Evolutionary conservation across 2,329 filamentous ascomycete genomes (phyloP), one percentile per base, ranked within the genome.

Genomic region (Bretziella fagacearum): DNA sequence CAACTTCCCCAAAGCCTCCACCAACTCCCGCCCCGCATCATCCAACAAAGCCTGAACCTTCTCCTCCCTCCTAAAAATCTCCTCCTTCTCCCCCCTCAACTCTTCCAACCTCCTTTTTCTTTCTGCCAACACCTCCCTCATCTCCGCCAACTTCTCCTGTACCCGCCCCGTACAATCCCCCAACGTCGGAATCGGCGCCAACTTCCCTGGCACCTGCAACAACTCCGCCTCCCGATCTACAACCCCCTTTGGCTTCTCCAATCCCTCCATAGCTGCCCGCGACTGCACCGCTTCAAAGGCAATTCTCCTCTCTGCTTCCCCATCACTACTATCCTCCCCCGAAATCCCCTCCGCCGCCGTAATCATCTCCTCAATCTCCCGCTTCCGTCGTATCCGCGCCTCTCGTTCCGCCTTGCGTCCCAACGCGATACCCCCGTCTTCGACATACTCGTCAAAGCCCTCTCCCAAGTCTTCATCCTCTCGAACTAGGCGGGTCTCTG

Each of bases 381-480:
- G 73, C 25, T 83, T 75, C 25, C 83, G 74, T 37, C 71, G 72
- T 46, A 68, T 70, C 42, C 73, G 67, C 0, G 74, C 79, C 54
- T 85, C 83, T 17, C 73, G 75, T 61, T 91, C 84, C 0, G 85
- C 85, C 51, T 81, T 83, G 52, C 72, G 77, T 27, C 86, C 84
- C 0, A 95, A 68, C 1, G 83, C 74, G 7, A 95, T 74, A 6
- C 76, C 75, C 6, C 83, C 85, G 57, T 94, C 84, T 33, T 91
- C 83, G 6, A 91, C 84, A 55, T 84, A 94, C 47, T 89, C 81
- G 51, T 96, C 89, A 55, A 93, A 96, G 0, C 86, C 87, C 63
- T 96, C 91, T 30, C 83, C 84, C 0, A 95, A 72, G 56, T 96
- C 85, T 58, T 96, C 89, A 55, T 96, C 89, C 27, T 95, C 86